phyloP scores from a whole-genome alignment of 345 rosid species.

The Citrus trifoliata region DNA sequence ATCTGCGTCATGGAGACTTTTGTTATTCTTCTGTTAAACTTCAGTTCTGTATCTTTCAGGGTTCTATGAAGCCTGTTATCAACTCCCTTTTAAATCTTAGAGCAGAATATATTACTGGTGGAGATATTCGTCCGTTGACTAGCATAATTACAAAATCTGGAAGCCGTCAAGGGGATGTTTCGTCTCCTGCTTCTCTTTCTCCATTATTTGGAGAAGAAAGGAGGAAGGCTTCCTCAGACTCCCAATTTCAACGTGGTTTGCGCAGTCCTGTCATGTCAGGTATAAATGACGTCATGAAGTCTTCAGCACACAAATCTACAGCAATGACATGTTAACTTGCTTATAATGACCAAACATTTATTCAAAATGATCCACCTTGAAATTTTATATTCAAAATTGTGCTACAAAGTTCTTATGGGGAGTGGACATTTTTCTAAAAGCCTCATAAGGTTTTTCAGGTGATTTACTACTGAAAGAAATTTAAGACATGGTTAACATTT shows the following conservation, averaged over 20 bases:
- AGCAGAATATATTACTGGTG: constrained; percentile 26
- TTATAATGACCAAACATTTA: neutral
- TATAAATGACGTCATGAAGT: constrained; percentile 4
- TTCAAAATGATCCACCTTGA: neutral
- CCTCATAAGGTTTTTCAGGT: neutral
- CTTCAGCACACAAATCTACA: neutral
- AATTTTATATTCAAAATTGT: neutral
- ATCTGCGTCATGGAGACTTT: neutral
- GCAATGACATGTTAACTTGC: neutral
- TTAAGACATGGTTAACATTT: neutral
- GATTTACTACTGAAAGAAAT: neutral
- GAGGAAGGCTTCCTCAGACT: constrained; percentile 37
- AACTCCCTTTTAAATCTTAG: constrained; percentile 43
- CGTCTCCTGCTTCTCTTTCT: constrained; percentile 27
- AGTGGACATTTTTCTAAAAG: neutral
- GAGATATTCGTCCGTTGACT: constrained; percentile 15
- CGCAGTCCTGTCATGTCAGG: constrained; percentile 48
- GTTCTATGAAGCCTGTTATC: constrained; percentile 48
- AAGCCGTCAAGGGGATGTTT: constrained; percentile 18
- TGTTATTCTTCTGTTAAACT: neutral
- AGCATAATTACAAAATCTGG: constrained; percentile 17
- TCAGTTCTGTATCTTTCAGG: constrained; percentile 35
- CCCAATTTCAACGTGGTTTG: constrained; percentile 49
- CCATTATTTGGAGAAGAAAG: constrained; percentile 49
- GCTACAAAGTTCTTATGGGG: neutral